Percentiles rank a stretch among this genome's conserved stretches.
These are phyloP conservation scores for Diplogelasinospora grovesii DNA, from an alignment of 495 filamentous ascomycete genomes.

Conservation along the genomic window DNA sequence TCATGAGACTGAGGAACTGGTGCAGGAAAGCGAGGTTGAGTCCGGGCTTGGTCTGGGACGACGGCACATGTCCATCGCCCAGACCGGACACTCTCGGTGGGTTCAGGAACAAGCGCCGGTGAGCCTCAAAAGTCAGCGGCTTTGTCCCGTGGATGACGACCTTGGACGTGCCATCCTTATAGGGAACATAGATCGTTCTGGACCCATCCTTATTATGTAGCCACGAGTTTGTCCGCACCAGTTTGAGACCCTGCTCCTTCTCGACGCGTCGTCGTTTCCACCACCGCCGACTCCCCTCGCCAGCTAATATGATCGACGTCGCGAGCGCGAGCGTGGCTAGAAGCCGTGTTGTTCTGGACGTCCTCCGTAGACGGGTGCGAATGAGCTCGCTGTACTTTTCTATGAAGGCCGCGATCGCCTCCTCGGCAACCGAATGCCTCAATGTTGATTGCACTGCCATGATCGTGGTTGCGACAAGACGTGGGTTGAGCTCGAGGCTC, in stretches of 20 bases:
- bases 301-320: constrained; percentile 66
- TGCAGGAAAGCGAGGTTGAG: constrained; percentile 97
- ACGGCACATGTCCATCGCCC: constrained; percentile 73
- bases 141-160: constrained; percentile 93
- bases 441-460: constrained; percentile 91
- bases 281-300: constrained; percentile 69
- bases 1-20: constrained; percentile 89
- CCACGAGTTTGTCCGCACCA: constrained; percentile 88
- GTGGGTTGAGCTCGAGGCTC: constrained; percentile 6
- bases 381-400: constrained; percentile 58
- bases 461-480: constrained; percentile 1
- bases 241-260: constrained; percentile 65
- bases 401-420: constrained; percentile 63
- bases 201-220: constrained; percentile 89
- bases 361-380: constrained; percentile 51
- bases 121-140: constrained; percentile 89
- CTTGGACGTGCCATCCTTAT: constrained; percentile 78
- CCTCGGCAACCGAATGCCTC: constrained; percentile 53
- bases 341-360: constrained; percentile 62
- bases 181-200: constrained; percentile 88
- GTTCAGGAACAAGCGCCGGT: constrained; percentile 86
- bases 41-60: constrained; percentile 84
- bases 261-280: constrained; percentile 65
- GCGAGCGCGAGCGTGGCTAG: constrained; percentile 67
- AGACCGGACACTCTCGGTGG: constrained; percentile 72